These are phyloP conservation scores for Dissoconium aciculare DNA, from an alignment of 2,329 filamentous ascomycete species.

Conservation along the genomic window DNA sequence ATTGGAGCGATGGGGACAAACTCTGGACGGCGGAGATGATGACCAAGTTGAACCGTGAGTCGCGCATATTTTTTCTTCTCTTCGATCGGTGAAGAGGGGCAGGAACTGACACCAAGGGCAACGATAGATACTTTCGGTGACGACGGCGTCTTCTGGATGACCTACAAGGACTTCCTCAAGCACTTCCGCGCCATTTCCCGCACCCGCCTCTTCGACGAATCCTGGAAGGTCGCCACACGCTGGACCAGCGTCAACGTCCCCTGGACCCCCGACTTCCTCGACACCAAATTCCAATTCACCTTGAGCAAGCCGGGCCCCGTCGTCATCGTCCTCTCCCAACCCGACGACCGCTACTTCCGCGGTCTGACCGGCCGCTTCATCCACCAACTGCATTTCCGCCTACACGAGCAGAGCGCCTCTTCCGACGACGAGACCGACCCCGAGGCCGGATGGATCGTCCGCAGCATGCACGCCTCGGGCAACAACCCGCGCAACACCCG, in stretches of 20 bases:
- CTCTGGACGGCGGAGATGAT: conserved; percentile 76
- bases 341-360: conserved; percentile 46
- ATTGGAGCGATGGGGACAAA: conserved; percentile 70
- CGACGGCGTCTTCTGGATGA: conserved; percentile 43
- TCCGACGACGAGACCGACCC: conserved; percentile 7
- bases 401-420: conserved; percentile 37
- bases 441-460: conserved; percentile 15
- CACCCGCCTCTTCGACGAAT: conserved; percentile 46
- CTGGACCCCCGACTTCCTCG: conserved; percentile 46
- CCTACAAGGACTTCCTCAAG: conserved; percentile 42
- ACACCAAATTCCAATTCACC: conserved; percentile 44
- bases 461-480: conserved; percentile 20
- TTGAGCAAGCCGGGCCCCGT: conserved; percentile 38
- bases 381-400: conserved; percentile 43
- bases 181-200: conserved; percentile 43
- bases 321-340: conserved; percentile 45
- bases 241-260: conserved; percentile 47
- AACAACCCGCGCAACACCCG: conserved; percentile 51
- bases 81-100: too few species aligned
- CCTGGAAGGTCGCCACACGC: conserved; percentile 45
- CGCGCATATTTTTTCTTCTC: background rate
- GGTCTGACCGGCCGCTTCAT: conserved; percentile 43
- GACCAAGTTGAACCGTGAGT: conserved; percentile 37
- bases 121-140: conserved; percentile 18
- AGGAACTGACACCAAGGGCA: too few species aligned